A percentile compares a stretch with the other conserved stretches of the same genome.
These are phyloP conservation scores for Galerina sulciceps DNA, from an alignment of 768 basidiomycete species.

Conservation along the genomic window DNA sequence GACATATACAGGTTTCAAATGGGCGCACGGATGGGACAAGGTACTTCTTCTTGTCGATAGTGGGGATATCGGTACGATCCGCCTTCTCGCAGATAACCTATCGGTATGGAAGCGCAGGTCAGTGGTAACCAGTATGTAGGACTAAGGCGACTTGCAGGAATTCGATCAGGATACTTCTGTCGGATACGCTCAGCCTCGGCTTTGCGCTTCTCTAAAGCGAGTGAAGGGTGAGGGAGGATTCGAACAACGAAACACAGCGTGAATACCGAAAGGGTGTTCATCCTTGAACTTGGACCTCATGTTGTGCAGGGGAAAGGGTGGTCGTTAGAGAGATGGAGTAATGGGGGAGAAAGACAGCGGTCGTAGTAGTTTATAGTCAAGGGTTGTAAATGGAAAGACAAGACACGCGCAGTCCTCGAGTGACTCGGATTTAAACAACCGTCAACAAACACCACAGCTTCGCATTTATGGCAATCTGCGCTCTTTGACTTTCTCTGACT, in stretches of 20 bases:
- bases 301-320: constrained; percentile 20
- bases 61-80: constrained; percentile 96
- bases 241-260: not conserved
- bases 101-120: constrained; percentile 15
- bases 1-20: not conserved
- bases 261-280: constrained; percentile 96
- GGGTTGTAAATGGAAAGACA: constrained; percentile 29
- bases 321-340: constrained; percentile 13
- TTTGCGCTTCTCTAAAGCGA: constrained; percentile 90
- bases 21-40: constrained; percentile 89
- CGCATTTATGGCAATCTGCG: constrained; percentile 21
- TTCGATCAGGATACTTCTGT: constrained; percentile 98
- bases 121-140: not conserved
- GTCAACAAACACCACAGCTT: constrained; percentile 35
- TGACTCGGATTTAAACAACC: constrained; percentile 36
- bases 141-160: constrained; percentile 71
- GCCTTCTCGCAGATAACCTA: constrained; percentile 99
- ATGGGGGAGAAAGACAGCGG: constrained; percentile 22
- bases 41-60: constrained; percentile 99
- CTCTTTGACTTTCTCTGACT: constrained; percentile 8
- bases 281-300: constrained; percentile 99
- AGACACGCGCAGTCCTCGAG: constrained; percentile 47
- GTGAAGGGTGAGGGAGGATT: constrained; percentile 22
- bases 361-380: constrained; percentile 26
- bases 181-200: constrained; percentile 98